Evolutionary conservation across 148 eudicot genomes (phyloP).

Genomic region (Suaeda aralocaspica): DNA sequence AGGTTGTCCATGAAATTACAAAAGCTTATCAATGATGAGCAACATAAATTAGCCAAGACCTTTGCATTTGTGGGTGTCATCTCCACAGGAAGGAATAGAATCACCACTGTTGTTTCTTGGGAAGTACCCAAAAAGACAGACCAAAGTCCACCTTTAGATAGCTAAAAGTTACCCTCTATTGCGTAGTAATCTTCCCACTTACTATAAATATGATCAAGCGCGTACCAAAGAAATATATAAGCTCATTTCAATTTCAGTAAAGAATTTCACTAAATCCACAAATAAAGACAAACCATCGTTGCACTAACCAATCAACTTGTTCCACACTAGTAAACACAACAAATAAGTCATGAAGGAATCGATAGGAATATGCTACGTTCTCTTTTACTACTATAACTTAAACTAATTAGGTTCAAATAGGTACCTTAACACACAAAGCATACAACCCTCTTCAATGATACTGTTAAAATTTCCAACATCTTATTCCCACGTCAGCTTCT

Average conservation of each 20-base stretch:
- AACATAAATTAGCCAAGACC: neutral
- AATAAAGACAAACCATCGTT: neutral
- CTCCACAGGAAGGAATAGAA: neutral
- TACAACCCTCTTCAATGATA: neutral
- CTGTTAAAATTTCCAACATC: neutral
- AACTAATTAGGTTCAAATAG: neutral
- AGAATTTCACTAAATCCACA: neutral
- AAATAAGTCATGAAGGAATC: slow-evolving; percentile 3
- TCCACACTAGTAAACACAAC: neutral
- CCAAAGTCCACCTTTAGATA: too few species aligned
- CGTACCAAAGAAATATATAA: too few species aligned
- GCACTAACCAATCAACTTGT: slow-evolving; percentile 9
- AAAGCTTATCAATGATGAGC: neutral
- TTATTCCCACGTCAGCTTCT: neutral
- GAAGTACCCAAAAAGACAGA: neutral
- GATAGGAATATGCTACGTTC: neutral
- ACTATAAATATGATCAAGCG: too few species aligned
- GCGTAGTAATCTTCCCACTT: too few species aligned
- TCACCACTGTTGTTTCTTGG: neutral
- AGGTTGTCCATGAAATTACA: neutral
- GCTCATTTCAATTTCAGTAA: neutral
- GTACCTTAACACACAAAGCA: neutral
- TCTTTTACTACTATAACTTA: neutral
- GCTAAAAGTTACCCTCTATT: too few species aligned
- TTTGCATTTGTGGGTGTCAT: neutral